phyloP scores from a whole-genome alignment of 331 rosid species.

The Malus hybrid region DNA sequence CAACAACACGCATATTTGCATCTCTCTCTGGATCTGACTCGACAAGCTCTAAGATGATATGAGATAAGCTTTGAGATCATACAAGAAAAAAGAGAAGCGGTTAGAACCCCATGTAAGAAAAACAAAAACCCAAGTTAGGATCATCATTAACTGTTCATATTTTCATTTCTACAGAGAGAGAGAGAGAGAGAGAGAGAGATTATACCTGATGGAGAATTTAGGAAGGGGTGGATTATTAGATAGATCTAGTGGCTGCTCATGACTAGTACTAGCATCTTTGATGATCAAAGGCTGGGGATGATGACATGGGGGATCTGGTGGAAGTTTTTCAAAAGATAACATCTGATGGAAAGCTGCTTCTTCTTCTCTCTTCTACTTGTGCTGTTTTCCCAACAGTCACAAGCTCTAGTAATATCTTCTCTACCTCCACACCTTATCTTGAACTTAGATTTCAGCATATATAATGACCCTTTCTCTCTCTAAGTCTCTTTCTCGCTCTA shows the following conservation, averaged over 20 bases:
- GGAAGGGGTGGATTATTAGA: slow-evolving; percentile 24
- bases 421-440: slow-evolving; percentile 32
- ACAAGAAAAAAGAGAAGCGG: neutral
- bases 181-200: neutral
- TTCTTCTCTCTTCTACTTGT: slow-evolving; percentile 30
- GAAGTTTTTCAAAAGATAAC: slow-evolving; percentile 58
- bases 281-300: slow-evolving; percentile 24
- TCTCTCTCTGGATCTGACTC: slow-evolving; percentile 31
- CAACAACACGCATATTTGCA: slow-evolving; percentile 1
- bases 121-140: neutral
- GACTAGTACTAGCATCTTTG: neutral
- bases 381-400: slow-evolving; percentile 51
- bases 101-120: neutral
- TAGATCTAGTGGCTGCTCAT: slow-evolving; percentile 22
- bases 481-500: neutral
- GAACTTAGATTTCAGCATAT: slow-evolving; percentile 51
- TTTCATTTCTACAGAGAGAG: neutral
- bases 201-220: slow-evolving; percentile 51
- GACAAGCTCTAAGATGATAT: slow-evolving; percentile 7
- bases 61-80: slow-evolving; percentile 13
- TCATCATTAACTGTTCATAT: slow-evolving; percentile 2
- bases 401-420: slow-evolving; percentile 25
- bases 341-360: slow-evolving; percentile 47
- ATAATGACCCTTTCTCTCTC: slow-evolving; percentile 20
- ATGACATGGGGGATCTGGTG: slow-evolving; percentile 45